Conservation (phyloP, 352 stramenopile species). For the Phytophthora megakarya region DNA sequence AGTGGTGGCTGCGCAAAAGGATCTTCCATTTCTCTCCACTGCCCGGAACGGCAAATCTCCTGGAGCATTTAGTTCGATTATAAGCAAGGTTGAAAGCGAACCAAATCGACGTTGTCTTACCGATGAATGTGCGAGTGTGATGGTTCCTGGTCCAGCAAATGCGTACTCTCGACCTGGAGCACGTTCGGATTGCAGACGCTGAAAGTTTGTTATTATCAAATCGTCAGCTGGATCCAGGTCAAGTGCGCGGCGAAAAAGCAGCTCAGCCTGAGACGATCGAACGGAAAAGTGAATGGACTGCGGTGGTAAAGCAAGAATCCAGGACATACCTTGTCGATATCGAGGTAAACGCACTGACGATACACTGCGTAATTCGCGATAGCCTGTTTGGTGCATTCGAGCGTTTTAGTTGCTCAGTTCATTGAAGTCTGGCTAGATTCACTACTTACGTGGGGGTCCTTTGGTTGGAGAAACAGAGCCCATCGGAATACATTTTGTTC, state of each 20-base stretch:
- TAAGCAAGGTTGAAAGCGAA: background rate
- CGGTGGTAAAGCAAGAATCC: background rate
- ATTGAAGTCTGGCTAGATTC: constrained; percentile 19
- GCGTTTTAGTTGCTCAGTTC: background rate
- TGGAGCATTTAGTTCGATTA: constrained; percentile 3
- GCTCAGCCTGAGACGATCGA: constrained; percentile 43
- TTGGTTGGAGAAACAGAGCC: constrained; percentile 62
- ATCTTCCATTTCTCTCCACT: constrained; percentile 63
- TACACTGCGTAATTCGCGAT: constrained; percentile 72
- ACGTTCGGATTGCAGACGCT: constrained; percentile 56
- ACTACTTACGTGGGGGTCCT: constrained; percentile 48
- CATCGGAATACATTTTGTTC: constrained; percentile 70
- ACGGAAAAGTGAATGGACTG: background rate
- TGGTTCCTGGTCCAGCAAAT: constrained; percentile 52
- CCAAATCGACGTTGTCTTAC: constrained; percentile 23
- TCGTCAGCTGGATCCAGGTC: constrained; percentile 56
- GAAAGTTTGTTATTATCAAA: constrained; percentile 62
- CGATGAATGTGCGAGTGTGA: constrained; percentile 43
- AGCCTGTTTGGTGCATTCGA: constrained; percentile 32
- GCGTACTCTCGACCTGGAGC: constrained; percentile 55
- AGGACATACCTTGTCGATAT: constrained; percentile 57
- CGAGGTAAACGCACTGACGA: constrained; percentile 55
- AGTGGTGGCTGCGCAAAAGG: constrained; percentile 20
- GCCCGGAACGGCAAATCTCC: constrained; percentile 19
- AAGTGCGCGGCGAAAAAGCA: constrained; percentile 69